Percentiles rank a stretch among this genome's conserved stretches.
phyloP scores from a whole-genome alignment of 31 red algal species.

The Odonthalia washingtoniensis region DNA sequence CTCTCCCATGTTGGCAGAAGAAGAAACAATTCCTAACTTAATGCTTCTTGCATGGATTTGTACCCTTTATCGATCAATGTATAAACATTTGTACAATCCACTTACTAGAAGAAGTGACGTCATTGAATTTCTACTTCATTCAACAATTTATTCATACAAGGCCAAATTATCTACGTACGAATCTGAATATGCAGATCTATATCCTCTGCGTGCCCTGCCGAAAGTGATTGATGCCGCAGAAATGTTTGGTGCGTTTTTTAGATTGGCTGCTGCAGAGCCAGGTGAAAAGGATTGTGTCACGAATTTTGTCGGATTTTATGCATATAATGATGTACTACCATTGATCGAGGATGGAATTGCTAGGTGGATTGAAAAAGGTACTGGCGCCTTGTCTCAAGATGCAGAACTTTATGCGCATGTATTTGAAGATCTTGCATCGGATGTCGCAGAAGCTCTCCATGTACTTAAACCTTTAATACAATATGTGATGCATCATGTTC shows the following conservation, averaged over 20 bases:
- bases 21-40: constrained; percentile 67
- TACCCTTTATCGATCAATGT: constrained; percentile 85
- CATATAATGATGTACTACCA: constrained; percentile 63
- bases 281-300: constrained; percentile 77
- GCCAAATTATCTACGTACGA: constrained; percentile 36
- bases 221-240: constrained; percentile 62
- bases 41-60: constrained; percentile 81
- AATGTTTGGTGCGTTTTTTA: constrained; percentile 71
- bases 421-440: constrained; percentile 77
- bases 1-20: constrained; percentile 60
- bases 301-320: constrained; percentile 66
- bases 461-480: constrained; percentile 60
- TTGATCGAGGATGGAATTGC: constrained; percentile 58
- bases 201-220: constrained; percentile 53
- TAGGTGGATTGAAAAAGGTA: constrained; percentile 65
- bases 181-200: constrained; percentile 59
- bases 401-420: constrained; percentile 86
- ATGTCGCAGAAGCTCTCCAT: constrained; percentile 78
- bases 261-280: constrained; percentile 71
- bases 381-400: constrained; percentile 71
- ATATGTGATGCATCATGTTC: constrained; percentile 64
- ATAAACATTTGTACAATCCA: constrained; percentile 79
- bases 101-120: constrained; percentile 69
- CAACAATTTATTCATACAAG: constrained; percentile 56
- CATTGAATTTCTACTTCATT: constrained; percentile 73